A percentile compares a stretch with the other conserved stretches of the same genome.
Evolutionary conservation across 1,284 basidiomycete genomes (phyloP).

Genomic region (Hemileia vastatrix): DNA sequence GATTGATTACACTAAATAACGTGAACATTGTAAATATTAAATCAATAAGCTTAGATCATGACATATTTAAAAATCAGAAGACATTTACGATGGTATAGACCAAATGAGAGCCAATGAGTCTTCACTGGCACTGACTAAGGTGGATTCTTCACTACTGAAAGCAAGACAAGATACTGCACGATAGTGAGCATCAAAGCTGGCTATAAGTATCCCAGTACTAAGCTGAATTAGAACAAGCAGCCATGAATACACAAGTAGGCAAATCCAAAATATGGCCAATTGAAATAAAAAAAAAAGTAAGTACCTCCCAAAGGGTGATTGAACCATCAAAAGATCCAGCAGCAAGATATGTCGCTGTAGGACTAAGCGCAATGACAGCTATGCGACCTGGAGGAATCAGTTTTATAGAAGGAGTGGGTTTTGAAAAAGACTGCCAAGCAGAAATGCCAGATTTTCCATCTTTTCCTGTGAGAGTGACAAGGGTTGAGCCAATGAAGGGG

Average conservation of each 20-base stretch:
- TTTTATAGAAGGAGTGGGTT: conserved; percentile 11
- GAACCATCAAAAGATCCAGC: conserved; percentile 79
- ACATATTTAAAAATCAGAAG: conserved; percentile 31
- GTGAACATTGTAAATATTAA: conserved; percentile 1
- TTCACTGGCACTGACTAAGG: conserved; percentile 73
- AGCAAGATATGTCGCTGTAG: conserved; percentile 64
- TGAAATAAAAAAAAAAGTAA: conserved; percentile 34
- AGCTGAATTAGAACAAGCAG: conserved; percentile 53
- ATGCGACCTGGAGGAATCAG: conserved; percentile 80
- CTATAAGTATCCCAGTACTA: conserved; percentile 75
- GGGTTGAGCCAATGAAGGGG: conserved; percentile 10
- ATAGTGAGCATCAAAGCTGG: conserved; percentile 91
- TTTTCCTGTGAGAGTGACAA: conserved; percentile 7
- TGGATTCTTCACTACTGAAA: conserved; percentile 70
- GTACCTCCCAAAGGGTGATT: conserved; percentile 88
- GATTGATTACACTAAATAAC: conserved; percentile 11
- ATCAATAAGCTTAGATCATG: conserved; percentile 17
- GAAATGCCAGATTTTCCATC: conserved; percentile 11
- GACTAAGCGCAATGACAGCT: conserved; percentile 65
- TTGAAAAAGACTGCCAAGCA: conserved; percentile 7
- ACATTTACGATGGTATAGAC: conserved; percentile 67
- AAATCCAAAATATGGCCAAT: conserved; percentile 1
- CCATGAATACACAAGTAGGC: conserved; percentile 10
- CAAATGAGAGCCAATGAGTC: conserved; percentile 82
- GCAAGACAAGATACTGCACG: conserved; percentile 69